Base-by-base conservation (phyloP, 805 yeast species). In the Kregervanrija delftensis region DNA sequence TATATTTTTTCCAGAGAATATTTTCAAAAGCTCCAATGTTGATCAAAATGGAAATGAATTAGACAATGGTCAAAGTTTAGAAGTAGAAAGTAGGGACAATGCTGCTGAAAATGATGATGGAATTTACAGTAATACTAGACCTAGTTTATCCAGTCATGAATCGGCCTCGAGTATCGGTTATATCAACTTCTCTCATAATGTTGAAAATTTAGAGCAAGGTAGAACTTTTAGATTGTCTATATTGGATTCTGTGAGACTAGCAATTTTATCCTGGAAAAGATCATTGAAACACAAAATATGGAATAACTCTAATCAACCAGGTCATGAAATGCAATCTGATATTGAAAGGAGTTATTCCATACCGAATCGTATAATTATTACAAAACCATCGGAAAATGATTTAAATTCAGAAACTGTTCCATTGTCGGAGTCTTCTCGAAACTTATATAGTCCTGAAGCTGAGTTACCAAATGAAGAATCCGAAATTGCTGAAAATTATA, bases 161-260 rank as follows among this genome's bases (percentile, higher is more conserved):
- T 47, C 53, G 10, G 39, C 15, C 33, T 8, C 39, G 4, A 46
- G 49, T 42, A 10, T 47, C 12, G 47, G 40, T 28, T 51, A 50
- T 33, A 43, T 41, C 15, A 48, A 42, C 17, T 58, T 60, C 43
- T 49, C 55, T 30, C 51, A 50, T 31, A 55, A 56, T 40, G 41
- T 63, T 14, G 60, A 62, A 41, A 53, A 55, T 40, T 49, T 61
- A 8, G 66, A 62, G 40, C 40, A 41, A 8, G 62, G 64, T 9
- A 39, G 46, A 28, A 50, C 57, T 30, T 49, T 55, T 33, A 52
- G 64, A 37, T 51, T 64, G 22, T 55, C 65, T 5, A 44, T 65
- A 5, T 49, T 58, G 30, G 69, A 65, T 45, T 59, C 69, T 1
- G 45, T 65, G 10, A 63, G 51, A 37, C 48, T 63, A 37, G 61